These are phyloP conservation scores for Trapa incisa DNA, from an alignment of 345 rosid genomes.

Conservation along the genomic window DNA sequence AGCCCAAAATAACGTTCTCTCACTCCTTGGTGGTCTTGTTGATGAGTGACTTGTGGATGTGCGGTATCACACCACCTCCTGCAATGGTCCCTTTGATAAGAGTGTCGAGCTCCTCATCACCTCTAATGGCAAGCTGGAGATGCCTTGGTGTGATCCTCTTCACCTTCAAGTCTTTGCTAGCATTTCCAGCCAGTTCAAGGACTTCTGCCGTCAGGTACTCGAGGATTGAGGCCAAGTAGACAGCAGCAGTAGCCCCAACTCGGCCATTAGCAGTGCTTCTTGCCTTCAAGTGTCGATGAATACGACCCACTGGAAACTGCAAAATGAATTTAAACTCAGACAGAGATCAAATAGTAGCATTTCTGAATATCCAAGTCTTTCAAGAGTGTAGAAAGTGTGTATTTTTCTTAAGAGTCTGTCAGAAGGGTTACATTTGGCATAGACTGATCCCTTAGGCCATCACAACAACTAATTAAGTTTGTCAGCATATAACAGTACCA, in stretches of 20 bases:
- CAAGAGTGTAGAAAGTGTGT: too few species aligned
- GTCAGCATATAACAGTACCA: too few species aligned
- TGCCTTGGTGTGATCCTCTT: slow-evolving; percentile 57
- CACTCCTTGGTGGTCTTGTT: slow-evolving; percentile 66
- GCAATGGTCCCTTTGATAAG: slow-evolving; percentile 67
- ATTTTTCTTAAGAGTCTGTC: too few species aligned
- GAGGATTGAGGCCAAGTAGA: slow-evolving; percentile 53
- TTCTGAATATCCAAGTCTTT: neutral
- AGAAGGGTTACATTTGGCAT: too few species aligned
- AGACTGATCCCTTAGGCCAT: too few species aligned
- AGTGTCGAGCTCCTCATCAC: slow-evolving; percentile 46
- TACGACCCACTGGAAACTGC: slow-evolving; percentile 70
- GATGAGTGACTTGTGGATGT: slow-evolving; percentile 77
- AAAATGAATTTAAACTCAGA: neutral
- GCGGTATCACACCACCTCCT: slow-evolving; percentile 78
- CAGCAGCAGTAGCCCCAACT: slow-evolving; percentile 72
- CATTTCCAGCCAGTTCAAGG: slow-evolving; percentile 65
- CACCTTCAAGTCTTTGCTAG: slow-evolving; percentile 64
- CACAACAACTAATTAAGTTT: too few species aligned
- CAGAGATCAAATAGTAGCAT: neutral
- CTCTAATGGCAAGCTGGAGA: slow-evolving; percentile 40
- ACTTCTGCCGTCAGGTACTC: slow-evolving; percentile 73
- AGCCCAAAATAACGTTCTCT: neutral
- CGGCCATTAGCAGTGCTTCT: slow-evolving; percentile 48
- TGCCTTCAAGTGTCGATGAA: slow-evolving; percentile 55